Evolutionary conservation across 805 yeast species (phyloP).

Genomic region (Zygosaccharomyces siamensis): DNA sequence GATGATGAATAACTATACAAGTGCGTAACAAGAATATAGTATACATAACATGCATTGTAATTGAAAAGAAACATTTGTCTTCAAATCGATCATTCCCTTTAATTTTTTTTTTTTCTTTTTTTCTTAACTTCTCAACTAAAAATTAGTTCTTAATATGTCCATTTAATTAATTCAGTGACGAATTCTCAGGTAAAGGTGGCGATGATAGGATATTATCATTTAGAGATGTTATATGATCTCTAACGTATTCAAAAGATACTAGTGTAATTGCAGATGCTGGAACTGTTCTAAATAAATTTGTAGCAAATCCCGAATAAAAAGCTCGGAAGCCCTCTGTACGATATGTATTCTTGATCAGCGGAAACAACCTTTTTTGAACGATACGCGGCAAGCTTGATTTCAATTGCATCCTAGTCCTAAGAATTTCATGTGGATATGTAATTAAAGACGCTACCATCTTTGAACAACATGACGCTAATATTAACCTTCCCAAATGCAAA

Average conservation of each 20-base stretch:
- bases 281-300: constrained; percentile 83
- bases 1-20: not conserved
- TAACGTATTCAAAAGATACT: constrained; percentile 82
- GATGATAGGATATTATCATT: constrained; percentile 6
- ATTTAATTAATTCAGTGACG: not conserved
- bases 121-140: not conserved
- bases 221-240: constrained; percentile 42
- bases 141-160: not conserved
- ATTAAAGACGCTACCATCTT: constrained; percentile 84
- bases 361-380: constrained; percentile 24
- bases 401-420: constrained; percentile 82
- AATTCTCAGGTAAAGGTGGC: not conserved
- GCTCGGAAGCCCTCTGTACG: constrained; percentile 69
- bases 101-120: not conserved
- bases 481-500: constrained; percentile 40
- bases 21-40: not conserved
- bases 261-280: constrained; percentile 96
- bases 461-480: constrained; percentile 69
- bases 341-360: constrained; percentile 32
- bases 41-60: not conserved
- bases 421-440: constrained; percentile 93
- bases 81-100: not conserved
- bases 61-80: not conserved
- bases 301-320: constrained; percentile 83
- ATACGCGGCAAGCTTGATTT: constrained; percentile 35